A percentile compares a stretch with the other conserved stretches of the same genome.
phyloP scores from a whole-genome alignment of 2,329 filamentous ascomycete genomes.

The Nothomitra cinnamomea region DNA sequence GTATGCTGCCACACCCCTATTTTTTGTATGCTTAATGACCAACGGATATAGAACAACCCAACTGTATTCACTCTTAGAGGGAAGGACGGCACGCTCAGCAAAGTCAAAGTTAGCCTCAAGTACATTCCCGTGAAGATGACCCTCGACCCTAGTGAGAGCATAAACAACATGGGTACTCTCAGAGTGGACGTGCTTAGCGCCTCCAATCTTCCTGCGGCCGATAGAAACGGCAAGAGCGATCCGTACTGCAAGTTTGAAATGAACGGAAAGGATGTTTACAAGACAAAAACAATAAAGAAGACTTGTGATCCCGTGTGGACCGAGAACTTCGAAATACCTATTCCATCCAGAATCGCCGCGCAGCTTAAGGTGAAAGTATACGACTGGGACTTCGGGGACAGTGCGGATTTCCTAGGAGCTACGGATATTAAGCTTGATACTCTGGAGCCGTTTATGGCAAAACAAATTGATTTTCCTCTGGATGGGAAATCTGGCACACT shows the following conservation, averaged over 20 bases:
- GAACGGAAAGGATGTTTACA: slow-evolving; percentile 79
- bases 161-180: slow-evolving; percentile 96
- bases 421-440: slow-evolving; percentile 58
- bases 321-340: slow-evolving; percentile 73
- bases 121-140: slow-evolving; percentile 91
- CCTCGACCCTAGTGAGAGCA: slow-evolving; percentile 85
- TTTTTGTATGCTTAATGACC: not conserved
- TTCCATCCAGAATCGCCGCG: slow-evolving; percentile 71
- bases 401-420: slow-evolving; percentile 75
- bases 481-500: slow-evolving; percentile 82
- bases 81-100: slow-evolving; percentile 57
- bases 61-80: slow-evolving; percentile 67
- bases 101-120: slow-evolving; percentile 79
- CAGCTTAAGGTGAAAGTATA: slow-evolving; percentile 72
- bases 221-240: slow-evolving; percentile 92
- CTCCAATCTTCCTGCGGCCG: slow-evolving; percentile 73
- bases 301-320: slow-evolving; percentile 91
- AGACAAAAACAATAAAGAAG: slow-evolving; percentile 94
- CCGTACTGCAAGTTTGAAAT: slow-evolving; percentile 91
- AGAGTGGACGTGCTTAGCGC: slow-evolving; percentile 88
- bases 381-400: slow-evolving; percentile 95
- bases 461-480: slow-evolving; percentile 56
- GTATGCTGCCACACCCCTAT: slow-evolving; percentile 30
- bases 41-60: slow-evolving; percentile 57
- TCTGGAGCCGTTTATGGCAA: slow-evolving; percentile 69